Base-by-base conservation (phyloP, 164 flowering plant species). In the Piper longum region DNA sequence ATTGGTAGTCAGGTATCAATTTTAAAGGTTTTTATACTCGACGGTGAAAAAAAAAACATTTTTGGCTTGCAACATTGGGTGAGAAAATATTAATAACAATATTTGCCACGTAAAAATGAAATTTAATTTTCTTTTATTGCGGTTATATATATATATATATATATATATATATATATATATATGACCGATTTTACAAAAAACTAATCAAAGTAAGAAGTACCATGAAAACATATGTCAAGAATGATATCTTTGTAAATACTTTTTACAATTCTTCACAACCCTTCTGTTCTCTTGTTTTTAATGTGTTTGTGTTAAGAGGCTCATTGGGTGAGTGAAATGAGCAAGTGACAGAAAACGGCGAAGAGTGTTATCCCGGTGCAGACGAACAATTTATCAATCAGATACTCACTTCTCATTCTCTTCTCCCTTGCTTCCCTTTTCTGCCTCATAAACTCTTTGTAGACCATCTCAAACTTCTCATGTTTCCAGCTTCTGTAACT, bases 321-420 rank as follows among this genome's bases (percentile, higher is more conserved):
- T 9, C 14, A 48, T 48, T 48, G 52, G 12, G 52, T 8, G 11
- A 48, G 2, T 5, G 52, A 48, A 48, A 48, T 48, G 52, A 48
- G 13, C n/a, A 65, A 16, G 67, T 57, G 58, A 51, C 62, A 45
- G 43, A 65, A 39, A 43, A 40, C 41, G 40, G 59, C 44, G 54
- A 66, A 52, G 2, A 62, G 51, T 58, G 72, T 26, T 54, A 72
- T 60, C 51, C 74, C 67, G 56, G 63, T 60, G 54, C 43, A 54
- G 5, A 63, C 18, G 56, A 66, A 70, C 16, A 74, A 42, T 9
- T 69, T 54, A 62, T 72, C 69, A 18, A 62, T 71, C 11, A 72
- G 6, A n/a, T 54, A 43, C 56, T 77, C 78, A 54, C 41, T 62
- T 41, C 16, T 57, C 57, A 66, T 59, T 59, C 51, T 66, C 56